These are phyloP conservation scores for Neofusicoccum sp. DNA, from an alignment of 2,329 filamentous ascomycete genomes.

Conservation along the genomic window DNA sequence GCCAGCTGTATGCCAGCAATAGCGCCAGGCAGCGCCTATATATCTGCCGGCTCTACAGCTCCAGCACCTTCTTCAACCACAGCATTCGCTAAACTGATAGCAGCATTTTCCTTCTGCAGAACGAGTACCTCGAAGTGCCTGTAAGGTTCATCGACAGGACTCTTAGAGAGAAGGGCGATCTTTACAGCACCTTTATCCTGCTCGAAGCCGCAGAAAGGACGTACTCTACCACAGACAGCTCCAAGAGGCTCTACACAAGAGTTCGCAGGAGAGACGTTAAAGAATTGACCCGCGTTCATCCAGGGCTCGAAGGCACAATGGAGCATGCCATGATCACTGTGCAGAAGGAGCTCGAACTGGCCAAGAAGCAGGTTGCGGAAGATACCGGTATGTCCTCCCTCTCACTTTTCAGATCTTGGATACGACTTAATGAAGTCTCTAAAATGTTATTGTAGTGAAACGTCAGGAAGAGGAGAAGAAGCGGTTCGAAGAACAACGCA, in stretches of 20 bases:
- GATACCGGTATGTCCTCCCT: constrained; percentile 22
- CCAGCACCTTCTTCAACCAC: not conserved
- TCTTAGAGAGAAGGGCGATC: constrained; percentile 30
- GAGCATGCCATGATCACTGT: constrained; percentile 12
- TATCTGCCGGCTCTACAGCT: not conserved
- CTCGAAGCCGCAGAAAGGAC: constrained; percentile 33
- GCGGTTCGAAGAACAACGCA: constrained; percentile 34
- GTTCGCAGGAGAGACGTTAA: constrained; percentile 19
- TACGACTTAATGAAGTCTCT: constrained; percentile 2
- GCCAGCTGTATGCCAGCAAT: constrained; percentile 1
- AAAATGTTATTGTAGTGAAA: constrained; percentile 22
- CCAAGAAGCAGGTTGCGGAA: constrained; percentile 28
- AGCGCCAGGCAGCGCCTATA: not conserved
- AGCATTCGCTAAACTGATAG: not conserved
- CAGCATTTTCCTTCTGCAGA: constrained; percentile 38
- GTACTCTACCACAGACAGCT: constrained; percentile 34
- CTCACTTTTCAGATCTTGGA: not conserved
- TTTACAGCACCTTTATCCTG: constrained; percentile 39
- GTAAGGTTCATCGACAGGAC: constrained; percentile 34
- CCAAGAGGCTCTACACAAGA: constrained; percentile 22
- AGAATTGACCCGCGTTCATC: not conserved
- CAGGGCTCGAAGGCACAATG: not conserved
- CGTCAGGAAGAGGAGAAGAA: constrained; percentile 28
- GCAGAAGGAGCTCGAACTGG: constrained; percentile 21
- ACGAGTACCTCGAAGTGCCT: constrained; percentile 42